Percentiles rank a stretch among this genome's conserved stretches.
phyloP scores from a whole-genome alignment of 345 rosid species.

The Citrus hindsii region DNA sequence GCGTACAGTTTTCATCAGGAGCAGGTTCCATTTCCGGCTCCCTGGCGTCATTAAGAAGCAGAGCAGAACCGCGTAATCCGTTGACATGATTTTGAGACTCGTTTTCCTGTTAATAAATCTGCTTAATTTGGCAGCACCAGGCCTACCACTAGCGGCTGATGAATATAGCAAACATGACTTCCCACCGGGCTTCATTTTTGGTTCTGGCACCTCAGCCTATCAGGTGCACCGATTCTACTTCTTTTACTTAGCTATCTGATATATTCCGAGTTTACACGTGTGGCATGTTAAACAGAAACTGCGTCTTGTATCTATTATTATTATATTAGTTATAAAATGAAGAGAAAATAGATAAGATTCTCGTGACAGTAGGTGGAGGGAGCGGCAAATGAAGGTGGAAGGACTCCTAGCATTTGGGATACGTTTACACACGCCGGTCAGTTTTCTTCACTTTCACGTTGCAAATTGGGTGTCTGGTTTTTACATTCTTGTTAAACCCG shows the following conservation, averaged over 20 bases:
- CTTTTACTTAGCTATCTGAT: neutral
- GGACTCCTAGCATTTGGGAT: slow-evolving; percentile 45
- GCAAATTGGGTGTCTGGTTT: neutral
- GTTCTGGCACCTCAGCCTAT: slow-evolving; percentile 26
- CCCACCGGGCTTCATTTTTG: slow-evolving; percentile 21
- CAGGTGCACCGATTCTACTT: slow-evolving; percentile 11
- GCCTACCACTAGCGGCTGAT: neutral
- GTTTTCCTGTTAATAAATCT: slow-evolving; percentile 5
- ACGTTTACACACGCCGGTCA: slow-evolving; percentile 33
- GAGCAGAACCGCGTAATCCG: neutral
- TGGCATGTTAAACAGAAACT: neutral
- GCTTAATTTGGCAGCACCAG: slow-evolving; percentile 8
- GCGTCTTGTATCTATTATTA: too few species aligned
- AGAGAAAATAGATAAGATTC: neutral
- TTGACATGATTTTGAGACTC: neutral
- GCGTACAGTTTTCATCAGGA: neutral
- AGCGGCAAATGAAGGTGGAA: slow-evolving; percentile 45
- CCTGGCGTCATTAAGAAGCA: too few species aligned
- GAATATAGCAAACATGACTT: slow-evolving; percentile 17
- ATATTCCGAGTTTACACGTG: neutral
- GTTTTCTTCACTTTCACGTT: neutral
- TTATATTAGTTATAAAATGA: neutral
- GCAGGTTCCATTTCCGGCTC: too few species aligned
- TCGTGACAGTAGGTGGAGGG: slow-evolving; percentile 34
- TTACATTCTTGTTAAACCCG: neutral